phyloP scores from a whole-genome alignment of 148 eudicot species.

The Vaccinium macrocarpon region DNA sequence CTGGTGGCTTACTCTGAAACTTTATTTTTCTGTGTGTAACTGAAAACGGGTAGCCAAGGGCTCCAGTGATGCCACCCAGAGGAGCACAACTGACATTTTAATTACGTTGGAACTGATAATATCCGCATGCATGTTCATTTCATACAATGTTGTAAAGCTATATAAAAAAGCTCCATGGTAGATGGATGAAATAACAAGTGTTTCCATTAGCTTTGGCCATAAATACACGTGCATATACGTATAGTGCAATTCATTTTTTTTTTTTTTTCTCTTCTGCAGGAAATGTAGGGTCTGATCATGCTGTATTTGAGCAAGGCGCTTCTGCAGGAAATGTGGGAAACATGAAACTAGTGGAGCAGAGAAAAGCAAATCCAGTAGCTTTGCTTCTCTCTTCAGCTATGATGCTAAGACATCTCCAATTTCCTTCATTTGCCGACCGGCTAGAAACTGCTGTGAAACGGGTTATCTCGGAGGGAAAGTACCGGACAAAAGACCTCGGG shows the following conservation, averaged over 20 bases:
- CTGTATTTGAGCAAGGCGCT: conserved; percentile 61
- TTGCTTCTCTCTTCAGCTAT: conserved; percentile 56
- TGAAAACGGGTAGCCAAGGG: no score
- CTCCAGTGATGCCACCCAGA: neutral
- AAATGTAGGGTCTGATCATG: conserved; percentile 50
- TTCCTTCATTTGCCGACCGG: conserved; percentile 56
- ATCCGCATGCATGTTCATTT: neutral
- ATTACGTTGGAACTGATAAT: neutral
- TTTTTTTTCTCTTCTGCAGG: conserved; percentile 22
- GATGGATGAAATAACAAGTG: neutral
- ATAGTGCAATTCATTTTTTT: neutral
- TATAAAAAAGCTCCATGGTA: neutral
- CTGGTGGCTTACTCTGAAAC: no score
- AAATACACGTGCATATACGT: no score
- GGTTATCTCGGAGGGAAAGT: conserved; percentile 45
- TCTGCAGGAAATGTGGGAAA: conserved; percentile 57
- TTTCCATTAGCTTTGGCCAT: no score
- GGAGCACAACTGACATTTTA: neutral
- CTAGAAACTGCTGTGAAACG: conserved; percentile 54
- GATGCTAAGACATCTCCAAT: conserved; percentile 61
- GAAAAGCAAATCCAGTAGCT: conserved; percentile 58
- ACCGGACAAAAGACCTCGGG: conserved; percentile 47
- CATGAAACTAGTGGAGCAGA: conserved; percentile 30
- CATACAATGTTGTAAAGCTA: neutral
- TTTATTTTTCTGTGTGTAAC: no score